Evolutionary conservation across 257 asterid genomes (phyloP), one percentile per base, ranked within the genome.

Genomic region (Fraxinus americana): DNA sequence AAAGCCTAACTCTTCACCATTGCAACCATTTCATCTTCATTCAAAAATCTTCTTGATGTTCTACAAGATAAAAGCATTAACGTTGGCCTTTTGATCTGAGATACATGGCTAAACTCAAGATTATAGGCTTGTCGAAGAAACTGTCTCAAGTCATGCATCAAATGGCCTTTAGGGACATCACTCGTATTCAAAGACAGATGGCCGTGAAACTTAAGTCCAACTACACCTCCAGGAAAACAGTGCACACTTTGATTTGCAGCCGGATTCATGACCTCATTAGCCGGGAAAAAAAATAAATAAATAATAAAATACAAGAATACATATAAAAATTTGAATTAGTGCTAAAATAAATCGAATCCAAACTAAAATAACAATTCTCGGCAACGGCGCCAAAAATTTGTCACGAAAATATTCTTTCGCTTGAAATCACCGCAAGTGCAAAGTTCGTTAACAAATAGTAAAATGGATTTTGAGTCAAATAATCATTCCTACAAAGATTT

Each of bases 161-260:
- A 54, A 8, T 81, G 86, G 68, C 92, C 88, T 2, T 5, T 14
- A 1, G 89, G 92, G 69, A 82, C 50, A 1, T 86, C 86, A 74
- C 79, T 79, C 32, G 86, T 45, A 38, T 89, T 86, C 41, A 71
- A 0, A 0, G 91, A 63, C 17, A 94, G 89, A 27, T 88, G 91
- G 67, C 82, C 91, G 25, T 94, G 99, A 36, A 92, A 91, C 36
- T 87, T 87, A 14, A 94, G 87, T 61, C 98, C 99, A 70, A 94
- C 85, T 8, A 92, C 80, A 1, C 88, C 94, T 39, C 87, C 97
- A 1, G 96, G 94, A 71, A 92, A 91, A 83, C 99, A 94, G 74
- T 92, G 98, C 1, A 90, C 87, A 70, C 85, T 85, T 0, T 78
- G 85, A 59, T 94, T 89, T 0, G 76, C 79, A 4, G 85, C 83